Evolutionary conservation across 305 asterid species (phyloP).

Genomic region (Fraxinus sp.): DNA sequence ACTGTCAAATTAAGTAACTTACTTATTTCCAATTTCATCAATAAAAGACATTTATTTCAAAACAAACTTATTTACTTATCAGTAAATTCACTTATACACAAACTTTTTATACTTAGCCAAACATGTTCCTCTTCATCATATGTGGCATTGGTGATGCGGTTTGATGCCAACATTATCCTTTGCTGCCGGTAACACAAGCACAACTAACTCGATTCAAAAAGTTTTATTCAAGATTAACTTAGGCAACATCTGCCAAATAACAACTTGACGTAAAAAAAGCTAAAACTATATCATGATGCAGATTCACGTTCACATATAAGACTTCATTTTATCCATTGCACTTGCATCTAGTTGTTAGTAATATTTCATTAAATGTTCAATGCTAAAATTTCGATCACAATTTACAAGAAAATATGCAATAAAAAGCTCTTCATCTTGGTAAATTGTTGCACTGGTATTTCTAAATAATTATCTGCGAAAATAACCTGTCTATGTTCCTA

Average conservation of each 20-base stretch:
- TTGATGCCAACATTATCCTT: neutral
- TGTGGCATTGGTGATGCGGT: neutral
- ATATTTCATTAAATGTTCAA: neutral
- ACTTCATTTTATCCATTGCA: neutral
- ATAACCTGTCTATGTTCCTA: neutral
- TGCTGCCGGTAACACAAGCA: neutral
- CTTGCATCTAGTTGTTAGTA: neutral
- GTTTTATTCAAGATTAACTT: neutral
- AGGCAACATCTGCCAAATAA: neutral
- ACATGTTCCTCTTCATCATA: neutral
- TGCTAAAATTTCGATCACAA: neutral
- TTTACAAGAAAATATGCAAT: neutral
- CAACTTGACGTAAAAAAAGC: neutral
- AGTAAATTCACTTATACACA: neutral
- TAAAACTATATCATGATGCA: neutral
- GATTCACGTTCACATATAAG: neutral
- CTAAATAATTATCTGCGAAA: neutral
- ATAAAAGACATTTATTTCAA: neutral
- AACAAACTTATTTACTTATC: neutral
- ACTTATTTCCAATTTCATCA: neutral
- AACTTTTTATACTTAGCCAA: neutral
- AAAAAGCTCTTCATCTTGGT: neutral
- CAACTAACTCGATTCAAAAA: neutral
- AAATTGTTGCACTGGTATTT: neutral
- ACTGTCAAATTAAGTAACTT: neutral